These are phyloP conservation scores for Penicillium frequentans DNA, from an alignment of 2,329 filamentous ascomycete genomes.

Conservation along the genomic window DNA sequence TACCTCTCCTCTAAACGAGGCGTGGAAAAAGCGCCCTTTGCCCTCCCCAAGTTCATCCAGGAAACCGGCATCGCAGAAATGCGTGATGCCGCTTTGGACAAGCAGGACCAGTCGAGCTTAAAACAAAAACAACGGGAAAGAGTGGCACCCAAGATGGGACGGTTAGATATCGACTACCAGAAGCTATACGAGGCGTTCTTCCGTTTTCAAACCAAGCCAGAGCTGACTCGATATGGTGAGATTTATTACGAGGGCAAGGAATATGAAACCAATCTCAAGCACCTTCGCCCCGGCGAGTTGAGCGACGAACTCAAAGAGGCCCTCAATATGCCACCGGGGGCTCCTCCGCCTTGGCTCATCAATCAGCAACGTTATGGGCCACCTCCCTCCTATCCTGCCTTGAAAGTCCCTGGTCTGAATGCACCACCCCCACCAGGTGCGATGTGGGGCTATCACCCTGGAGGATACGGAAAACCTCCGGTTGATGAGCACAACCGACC, in stretches of 20 bases:
- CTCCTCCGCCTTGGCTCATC: slow-evolving; percentile 94
- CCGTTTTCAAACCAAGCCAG: slow-evolving; percentile 93
- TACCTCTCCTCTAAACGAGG: slow-evolving; percentile 96
- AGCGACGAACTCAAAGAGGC: slow-evolving; percentile 89
- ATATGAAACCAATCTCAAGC: slow-evolving; percentile 89
- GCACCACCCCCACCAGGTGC: slow-evolving; percentile 86
- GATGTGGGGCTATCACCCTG: slow-evolving; percentile 92
- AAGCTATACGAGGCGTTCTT: slow-evolving; percentile 99
- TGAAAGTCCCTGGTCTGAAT: slow-evolving; percentile 92
- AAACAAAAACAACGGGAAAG: slow-evolving; percentile 96
- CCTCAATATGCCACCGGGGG: slow-evolving; percentile 87
- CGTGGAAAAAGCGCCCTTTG: slow-evolving; percentile 92
- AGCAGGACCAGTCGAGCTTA: slow-evolving; percentile 85
- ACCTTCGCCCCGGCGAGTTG: slow-evolving; percentile 85
- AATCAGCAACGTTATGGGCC: slow-evolving; percentile 94
- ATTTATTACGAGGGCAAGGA: slow-evolving; percentile 99
- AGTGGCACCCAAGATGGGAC: slow-evolving; percentile 93
- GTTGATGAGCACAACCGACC: slow-evolving; percentile 91
- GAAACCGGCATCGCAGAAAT: slow-evolving; percentile 98
- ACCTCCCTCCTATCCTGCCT: slow-evolving; percentile 89
- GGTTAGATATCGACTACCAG: slow-evolving; percentile 96
- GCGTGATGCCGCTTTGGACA: slow-evolving; percentile 93
- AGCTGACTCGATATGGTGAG: slow-evolving; percentile 90
- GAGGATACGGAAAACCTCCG: slow-evolving; percentile 93
- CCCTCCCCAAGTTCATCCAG: slow-evolving; percentile 92